Conservation (phyloP, 129 eudicot species). For the Pseudognaphalium luteoalbum region DNA sequence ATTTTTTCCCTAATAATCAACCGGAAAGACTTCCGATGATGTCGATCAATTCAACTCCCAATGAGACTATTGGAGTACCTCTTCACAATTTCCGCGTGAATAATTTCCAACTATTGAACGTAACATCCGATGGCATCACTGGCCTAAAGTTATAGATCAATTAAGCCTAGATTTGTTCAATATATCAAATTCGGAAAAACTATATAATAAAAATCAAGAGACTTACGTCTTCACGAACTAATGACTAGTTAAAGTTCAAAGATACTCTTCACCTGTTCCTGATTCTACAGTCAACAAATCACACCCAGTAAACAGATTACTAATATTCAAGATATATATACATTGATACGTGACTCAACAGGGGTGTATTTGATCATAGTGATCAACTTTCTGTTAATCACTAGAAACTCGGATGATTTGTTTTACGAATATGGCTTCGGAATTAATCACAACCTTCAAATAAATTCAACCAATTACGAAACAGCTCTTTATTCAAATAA, state of each 20-base stretch:
- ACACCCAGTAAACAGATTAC: background rate
- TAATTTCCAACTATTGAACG: conserved; percentile 35
- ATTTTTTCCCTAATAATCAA: conserved; percentile 44
- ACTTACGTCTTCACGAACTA: too few species aligned
- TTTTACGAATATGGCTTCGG: too few species aligned
- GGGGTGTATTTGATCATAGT: conserved; percentile 40
- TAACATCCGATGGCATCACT: too few species aligned
- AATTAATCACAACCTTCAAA: conserved; percentile 39
- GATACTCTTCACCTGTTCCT: background rate
- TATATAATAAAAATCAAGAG: too few species aligned
- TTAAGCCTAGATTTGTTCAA: too few species aligned
- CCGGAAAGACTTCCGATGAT: too few species aligned
- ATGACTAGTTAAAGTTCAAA: background rate
- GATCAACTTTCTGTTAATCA: conserved; percentile 42
- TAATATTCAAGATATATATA: background rate
- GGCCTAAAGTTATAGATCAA: too few species aligned
- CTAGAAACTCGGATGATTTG: conserved; percentile 27
- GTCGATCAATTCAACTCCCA: conserved; percentile 36
- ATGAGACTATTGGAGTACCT: conserved; percentile 37
- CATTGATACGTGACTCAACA: conserved; percentile 34
- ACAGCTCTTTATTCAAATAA: too few species aligned
- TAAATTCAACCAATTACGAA: background rate
- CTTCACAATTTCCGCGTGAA: conserved; percentile 51
- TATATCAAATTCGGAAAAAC: too few species aligned
- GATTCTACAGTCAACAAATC: background rate